Evolutionary conservation across 345 rosid genomes (phyloP), one percentile per base, ranked within the genome.

Genomic region (Aquilaria sinensis): DNA sequence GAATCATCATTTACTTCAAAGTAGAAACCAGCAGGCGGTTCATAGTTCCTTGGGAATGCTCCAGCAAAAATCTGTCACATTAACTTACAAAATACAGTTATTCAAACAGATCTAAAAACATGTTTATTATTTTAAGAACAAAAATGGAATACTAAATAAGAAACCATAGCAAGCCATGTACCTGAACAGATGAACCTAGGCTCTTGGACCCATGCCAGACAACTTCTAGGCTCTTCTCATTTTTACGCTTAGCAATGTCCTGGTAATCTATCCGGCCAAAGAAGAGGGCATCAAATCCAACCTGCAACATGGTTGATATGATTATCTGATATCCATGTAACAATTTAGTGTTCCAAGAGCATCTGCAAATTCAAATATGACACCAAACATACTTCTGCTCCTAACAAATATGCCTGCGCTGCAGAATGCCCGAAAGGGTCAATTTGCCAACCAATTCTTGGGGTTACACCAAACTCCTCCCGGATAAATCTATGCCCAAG

Each of bases 391-490:
- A 86, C 99, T 69, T 90, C 99, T 41, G 97, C 90, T 54, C 97
- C 92, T 72, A 94, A 78, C 78, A 90, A 79, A 77, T 90, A 94
- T 61, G 97, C 99, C 75, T 94, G 97, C 66, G 86, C 99, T 0
- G 95, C 97, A 74, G 99, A 90, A 82, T 94, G 99, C 63, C 99
- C 99, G 79, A 94, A 94, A 15, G 99, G 99, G 56, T 94, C 99
- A 58, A 94, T 90, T 77, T 94, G 99, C 99, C 99, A 94, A 71
- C 99, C 97, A 72, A 88, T 86, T 77, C 97, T 90, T 11, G 99
- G 99, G 68, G 90, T 86, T 70, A 90, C 76, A 63, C 82, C 87
- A 71, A 93, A 90, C 77, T 86, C 95, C 53, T 78, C 75, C 75
- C 79, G 74, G 53, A 94, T 85, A 62, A 86, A 90, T 37, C 79